Evolutionary conservation across 805 yeast species (phyloP).

Genomic region (Wickerhamomyces queroliae): DNA sequence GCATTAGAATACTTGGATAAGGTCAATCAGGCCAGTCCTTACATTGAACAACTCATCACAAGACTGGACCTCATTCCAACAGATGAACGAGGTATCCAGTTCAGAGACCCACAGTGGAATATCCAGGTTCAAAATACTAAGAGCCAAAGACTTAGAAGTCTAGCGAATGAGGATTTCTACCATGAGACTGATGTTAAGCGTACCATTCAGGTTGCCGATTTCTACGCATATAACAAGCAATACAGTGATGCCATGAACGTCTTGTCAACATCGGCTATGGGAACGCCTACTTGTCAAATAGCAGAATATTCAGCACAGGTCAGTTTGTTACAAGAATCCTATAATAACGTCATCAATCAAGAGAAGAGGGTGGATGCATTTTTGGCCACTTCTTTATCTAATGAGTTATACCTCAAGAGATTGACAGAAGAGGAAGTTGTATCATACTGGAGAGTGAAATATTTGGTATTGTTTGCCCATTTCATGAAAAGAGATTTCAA

Average conservation of each 20-base stretch:
- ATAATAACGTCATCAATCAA: conserved; percentile 10
- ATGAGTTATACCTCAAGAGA: conserved; percentile 19
- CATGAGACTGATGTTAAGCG: conserved; percentile 17
- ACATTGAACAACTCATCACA: background rate
- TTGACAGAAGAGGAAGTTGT: conserved; percentile 17
- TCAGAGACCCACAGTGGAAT: conserved; percentile 7
- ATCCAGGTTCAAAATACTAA: conserved; percentile 1
- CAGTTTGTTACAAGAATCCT: conserved; percentile 16
- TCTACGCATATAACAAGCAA: conserved; percentile 12
- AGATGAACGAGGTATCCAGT: background rate
- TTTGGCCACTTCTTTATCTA: conserved; percentile 15
- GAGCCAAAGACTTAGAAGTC: conserved; percentile 4
- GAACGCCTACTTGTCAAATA: conserved; percentile 13
- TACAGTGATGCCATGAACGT: conserved; percentile 17
- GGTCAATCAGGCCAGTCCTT: background rate
- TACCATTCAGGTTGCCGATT: conserved; percentile 11
- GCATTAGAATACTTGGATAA: background rate
- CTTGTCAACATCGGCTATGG: conserved; percentile 9
- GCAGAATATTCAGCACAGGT: conserved; percentile 17
- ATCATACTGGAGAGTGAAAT: conserved; percentile 22
- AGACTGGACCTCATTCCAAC: background rate
- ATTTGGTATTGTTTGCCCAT: conserved; percentile 17
- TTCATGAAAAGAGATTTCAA: conserved; percentile 18
- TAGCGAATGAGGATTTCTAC: conserved; percentile 16
- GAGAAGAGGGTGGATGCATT: conserved; percentile 20